Conservation (phyloP, 176 grass and related monocot species). For the Rhipidocladum racemiflorum region DNA sequence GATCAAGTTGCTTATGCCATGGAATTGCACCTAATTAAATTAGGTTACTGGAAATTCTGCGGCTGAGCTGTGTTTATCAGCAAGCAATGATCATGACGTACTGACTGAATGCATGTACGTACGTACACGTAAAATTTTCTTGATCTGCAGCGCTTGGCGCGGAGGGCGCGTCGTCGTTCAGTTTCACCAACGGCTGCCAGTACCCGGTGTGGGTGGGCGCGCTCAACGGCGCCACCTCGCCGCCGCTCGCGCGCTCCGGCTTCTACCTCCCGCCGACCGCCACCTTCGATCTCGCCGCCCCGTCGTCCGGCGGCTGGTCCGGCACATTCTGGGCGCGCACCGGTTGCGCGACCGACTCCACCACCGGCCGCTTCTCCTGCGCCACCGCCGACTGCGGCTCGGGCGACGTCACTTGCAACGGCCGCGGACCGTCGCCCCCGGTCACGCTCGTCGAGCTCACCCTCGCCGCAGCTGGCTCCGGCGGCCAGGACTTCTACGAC, state of each 20-base stretch:
- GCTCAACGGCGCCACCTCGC: constrained; percentile 42
- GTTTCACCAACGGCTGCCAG: constrained; percentile 49
- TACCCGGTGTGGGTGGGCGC: constrained; percentile 59
- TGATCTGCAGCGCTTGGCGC: not conserved
- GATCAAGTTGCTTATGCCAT: not conserved
- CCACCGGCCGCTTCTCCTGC: constrained; percentile 42
- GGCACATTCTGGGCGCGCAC: constrained; percentile 56
- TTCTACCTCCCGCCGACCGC: constrained; percentile 52
- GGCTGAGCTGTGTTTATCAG: not conserved
- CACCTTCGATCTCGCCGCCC: constrained; percentile 24
- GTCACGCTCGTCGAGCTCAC: constrained; percentile 67
- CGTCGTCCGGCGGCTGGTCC: constrained; percentile 48
- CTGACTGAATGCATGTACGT: not conserved
- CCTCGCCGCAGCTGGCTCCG: constrained; percentile 24
- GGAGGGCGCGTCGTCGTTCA: constrained; percentile 39
- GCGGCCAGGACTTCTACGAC: constrained; percentile 74
- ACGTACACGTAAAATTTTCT: not conserved
- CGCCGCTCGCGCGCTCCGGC: constrained; percentile 36
- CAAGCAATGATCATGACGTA: not conserved
- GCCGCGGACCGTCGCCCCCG: constrained; percentile 34
- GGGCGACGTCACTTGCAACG: constrained; percentile 37
- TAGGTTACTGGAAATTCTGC: not conserved
- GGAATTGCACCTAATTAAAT: not conserved
- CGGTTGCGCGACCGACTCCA: constrained; percentile 36
- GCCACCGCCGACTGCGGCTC: constrained; percentile 60